Conservation (phyloP, 371 early-diverging fungal species). For the Gilbertella persicaria region DNA sequence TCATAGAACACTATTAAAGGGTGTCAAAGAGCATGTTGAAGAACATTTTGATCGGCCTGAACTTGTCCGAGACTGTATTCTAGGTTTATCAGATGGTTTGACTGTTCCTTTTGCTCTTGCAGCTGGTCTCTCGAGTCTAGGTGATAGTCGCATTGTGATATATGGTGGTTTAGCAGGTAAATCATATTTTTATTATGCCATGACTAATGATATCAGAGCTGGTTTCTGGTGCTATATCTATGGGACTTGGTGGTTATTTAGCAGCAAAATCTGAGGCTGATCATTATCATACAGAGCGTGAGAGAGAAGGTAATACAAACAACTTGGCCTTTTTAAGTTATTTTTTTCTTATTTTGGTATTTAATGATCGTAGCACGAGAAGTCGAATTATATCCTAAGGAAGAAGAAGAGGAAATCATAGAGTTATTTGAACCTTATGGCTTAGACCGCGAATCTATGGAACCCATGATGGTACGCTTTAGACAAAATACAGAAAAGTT, state of each 20-base stretch:
- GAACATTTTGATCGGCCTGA: conserved; percentile 69
- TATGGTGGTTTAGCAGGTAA: conserved; percentile 68
- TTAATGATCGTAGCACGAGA: conserved; percentile 46
- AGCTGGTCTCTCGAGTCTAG: conserved; percentile 67
- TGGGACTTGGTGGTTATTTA: conserved; percentile 48
- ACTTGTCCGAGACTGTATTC: conserved; percentile 65
- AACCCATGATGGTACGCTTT: conserved; percentile 61
- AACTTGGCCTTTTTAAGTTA: background rate
- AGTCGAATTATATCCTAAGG: conserved; percentile 58
- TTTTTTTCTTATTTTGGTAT: background rate
- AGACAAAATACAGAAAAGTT: conserved; percentile 57
- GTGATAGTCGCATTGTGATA: conserved; percentile 63
- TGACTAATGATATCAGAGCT: too few species aligned
- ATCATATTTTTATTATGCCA: too few species aligned
- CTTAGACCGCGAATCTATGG: conserved; percentile 50
- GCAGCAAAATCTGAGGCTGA: conserved; percentile 65
- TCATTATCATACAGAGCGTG: conserved; percentile 64
- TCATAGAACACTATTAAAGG: conserved; percentile 27
- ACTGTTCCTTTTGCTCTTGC: conserved; percentile 80
- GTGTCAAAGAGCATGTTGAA: conserved; percentile 51
- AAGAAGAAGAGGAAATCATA: conserved; percentile 68
- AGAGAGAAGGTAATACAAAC: conserved; percentile 45
- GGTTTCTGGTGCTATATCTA: conserved; percentile 68
- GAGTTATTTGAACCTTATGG: conserved; percentile 67
- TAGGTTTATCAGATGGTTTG: conserved; percentile 73